Evolutionary conservation across 2,329 filamentous ascomycete species (phyloP), one percentile per base, ranked within the genome.

Genomic region (Emergomyces orientalis): DNA sequence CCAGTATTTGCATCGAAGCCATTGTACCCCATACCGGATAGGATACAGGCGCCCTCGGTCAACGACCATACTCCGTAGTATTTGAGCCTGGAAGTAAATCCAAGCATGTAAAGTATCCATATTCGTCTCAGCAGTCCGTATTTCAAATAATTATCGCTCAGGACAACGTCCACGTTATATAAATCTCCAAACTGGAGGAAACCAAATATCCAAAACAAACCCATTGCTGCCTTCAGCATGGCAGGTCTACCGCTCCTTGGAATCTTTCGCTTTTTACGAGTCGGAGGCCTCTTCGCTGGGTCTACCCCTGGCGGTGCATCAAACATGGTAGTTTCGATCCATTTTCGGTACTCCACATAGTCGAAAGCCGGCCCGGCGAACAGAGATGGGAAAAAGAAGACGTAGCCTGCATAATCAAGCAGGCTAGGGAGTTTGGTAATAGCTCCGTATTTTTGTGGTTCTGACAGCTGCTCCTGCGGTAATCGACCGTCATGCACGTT

Each of bases 41-140:
- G 84, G 66, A 99, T 97, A 72, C 94, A 99, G 22, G 93, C 87
- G 22, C 94, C 94, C 75, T 99, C 94, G 0, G 93, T 92, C 68
- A 99, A 77, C 47, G 86, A 87, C 94, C 94, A 99, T 4, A 96
- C 91, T 43, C 91, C 94, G 71, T 99, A 99, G 78, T 97, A 99
- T 78, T 99, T 99, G 70, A 90, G 85, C 27, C 94, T 86, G 5
- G 88, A 82, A 1, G 89, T 88, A 54, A 97, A 81, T 61, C 88
- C 90, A 59, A 96, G 83, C 83, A 95, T 88, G 74, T 97, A 87
- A 63, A 97, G 79, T 65, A 88, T 82, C 80, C 88, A 91, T 49
- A 97, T 78, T 54, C 93, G 86, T 62, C 84, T 84, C 47, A 88
- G 69, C 71, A 97, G 85, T 47, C 83, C 82, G 71, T 89, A 87